Percentiles rank a stretch among this genome's conserved stretches.
Evolutionary conservation across 2,329 filamentous ascomycete genomes (phyloP).

Genomic region (Pyrenophora graminea): DNA sequence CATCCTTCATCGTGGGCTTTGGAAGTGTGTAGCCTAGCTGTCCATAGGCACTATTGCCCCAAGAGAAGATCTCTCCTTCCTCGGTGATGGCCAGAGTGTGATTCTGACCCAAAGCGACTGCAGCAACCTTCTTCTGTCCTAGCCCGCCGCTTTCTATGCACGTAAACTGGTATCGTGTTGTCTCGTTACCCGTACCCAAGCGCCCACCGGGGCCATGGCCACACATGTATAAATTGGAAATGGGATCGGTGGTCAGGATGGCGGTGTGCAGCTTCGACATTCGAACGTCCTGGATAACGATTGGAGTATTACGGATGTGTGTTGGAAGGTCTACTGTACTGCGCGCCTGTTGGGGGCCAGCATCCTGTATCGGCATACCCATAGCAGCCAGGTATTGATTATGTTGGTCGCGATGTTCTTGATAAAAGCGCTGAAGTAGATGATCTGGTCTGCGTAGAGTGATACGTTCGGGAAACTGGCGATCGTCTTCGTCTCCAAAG

Average conservation of each 20-base stretch:
- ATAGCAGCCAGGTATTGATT: slow-evolving; percentile 46
- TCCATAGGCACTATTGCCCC: slow-evolving; percentile 84
- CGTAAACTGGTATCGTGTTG: slow-evolving; percentile 82
- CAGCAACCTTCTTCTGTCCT: slow-evolving; percentile 71
- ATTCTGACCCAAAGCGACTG: slow-evolving; percentile 87
- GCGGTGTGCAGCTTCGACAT: slow-evolving; percentile 93
- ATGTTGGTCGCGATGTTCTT: slow-evolving; percentile 63
- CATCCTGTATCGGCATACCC: slow-evolving; percentile 35
- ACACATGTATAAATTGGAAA: slow-evolving; percentile 90
- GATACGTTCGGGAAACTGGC: slow-evolving; percentile 88
- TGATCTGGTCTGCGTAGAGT: slow-evolving; percentile 75
- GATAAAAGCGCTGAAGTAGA: slow-evolving; percentile 73
- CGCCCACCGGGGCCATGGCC: slow-evolving; percentile 90
- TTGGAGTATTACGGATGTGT: slow-evolving; percentile 70
- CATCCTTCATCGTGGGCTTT: slow-evolving; percentile 67
- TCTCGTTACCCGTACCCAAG: slow-evolving; percentile 86
- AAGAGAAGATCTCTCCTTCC: slow-evolving; percentile 90
- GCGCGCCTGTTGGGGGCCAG: slow-evolving; percentile 33
- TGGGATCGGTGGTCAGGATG: slow-evolving; percentile 81
- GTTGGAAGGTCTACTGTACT: slow-evolving; percentile 67
- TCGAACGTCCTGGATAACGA: slow-evolving; percentile 78
- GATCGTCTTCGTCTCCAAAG: slow-evolving; percentile 92
- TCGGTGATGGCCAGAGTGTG: slow-evolving; percentile 84
- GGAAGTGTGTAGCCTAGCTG: slow-evolving; percentile 87
- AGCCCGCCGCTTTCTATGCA: slow-evolving; percentile 78